A percentile compares a stretch with the other conserved stretches of the same genome.
Conservation (phyloP, 805 yeast genomes). For the Lipomyces spencermartinsiae region DNA sequence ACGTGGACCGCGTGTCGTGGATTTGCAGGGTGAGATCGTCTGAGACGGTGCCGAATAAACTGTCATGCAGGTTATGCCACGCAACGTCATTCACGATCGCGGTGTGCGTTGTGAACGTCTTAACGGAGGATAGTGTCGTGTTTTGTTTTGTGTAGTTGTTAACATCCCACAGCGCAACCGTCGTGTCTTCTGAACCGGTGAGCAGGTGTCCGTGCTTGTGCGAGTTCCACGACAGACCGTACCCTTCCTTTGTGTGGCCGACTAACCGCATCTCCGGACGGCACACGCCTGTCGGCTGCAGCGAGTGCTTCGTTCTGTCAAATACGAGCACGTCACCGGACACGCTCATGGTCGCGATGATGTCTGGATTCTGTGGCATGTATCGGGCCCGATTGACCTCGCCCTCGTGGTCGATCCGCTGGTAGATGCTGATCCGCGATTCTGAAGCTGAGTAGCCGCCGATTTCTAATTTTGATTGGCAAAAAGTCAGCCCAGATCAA, state of each 20-base stretch:
- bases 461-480: constrained; percentile 35
- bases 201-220: constrained; percentile 52
- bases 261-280: constrained; percentile 61
- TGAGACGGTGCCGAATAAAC: constrained; percentile 70
- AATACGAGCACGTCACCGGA: constrained; percentile 47
- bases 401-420: constrained; percentile 66
- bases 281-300: constrained; percentile 49
- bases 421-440: constrained; percentile 53
- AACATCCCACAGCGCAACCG: constrained; percentile 75
- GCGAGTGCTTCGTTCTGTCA: constrained; percentile 76
- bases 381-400: constrained; percentile 69
- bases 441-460: constrained; percentile 46
- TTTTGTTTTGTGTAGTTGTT: constrained; percentile 39
- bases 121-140: constrained; percentile 51
- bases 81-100: constrained; percentile 72
- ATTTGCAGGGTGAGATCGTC: constrained; percentile 70
- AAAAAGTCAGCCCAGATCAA: constrained; percentile 5
- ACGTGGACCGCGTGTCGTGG: constrained; percentile 60
- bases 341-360: constrained; percentile 61
- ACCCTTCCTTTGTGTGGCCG: constrained; percentile 71
- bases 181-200: constrained; percentile 70
- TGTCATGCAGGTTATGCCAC: constrained; percentile 55
- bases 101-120: constrained; percentile 57
- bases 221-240: constrained; percentile 72
- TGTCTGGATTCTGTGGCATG: constrained; percentile 54